Conservation (phyloP, 164 flowering plant genomes). For the Vitis labrusca region DNA sequence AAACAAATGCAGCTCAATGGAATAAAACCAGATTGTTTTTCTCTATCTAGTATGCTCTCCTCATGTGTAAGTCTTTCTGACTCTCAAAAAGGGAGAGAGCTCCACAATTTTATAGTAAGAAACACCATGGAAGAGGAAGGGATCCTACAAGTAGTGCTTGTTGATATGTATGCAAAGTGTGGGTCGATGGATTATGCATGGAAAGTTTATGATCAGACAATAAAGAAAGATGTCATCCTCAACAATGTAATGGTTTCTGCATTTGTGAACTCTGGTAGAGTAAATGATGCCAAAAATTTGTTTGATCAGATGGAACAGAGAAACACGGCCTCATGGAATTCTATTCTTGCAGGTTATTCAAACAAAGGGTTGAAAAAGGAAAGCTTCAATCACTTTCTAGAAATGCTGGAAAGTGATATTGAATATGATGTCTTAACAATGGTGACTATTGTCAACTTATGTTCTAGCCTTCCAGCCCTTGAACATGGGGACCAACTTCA, state of each 20-base stretch:
- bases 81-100: constrained; percentile 14
- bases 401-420: constrained; percentile 15
- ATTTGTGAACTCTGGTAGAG: constrained; percentile 7
- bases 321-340: constrained; percentile 24
- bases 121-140: constrained; percentile 12
- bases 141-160: constrained; percentile 6
- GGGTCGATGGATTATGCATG: constrained; percentile 18
- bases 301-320: constrained; percentile 18
- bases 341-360: constrained; percentile 18
- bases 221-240: constrained; percentile 17
- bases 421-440: constrained; percentile 15
- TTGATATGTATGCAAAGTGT: constrained; percentile 22
- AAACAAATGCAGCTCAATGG: constrained; percentile 17
- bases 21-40: constrained; percentile 20
- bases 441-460: constrained; percentile 10
- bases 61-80: constrained; percentile 6
- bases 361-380: constrained; percentile 1
- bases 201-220: constrained; percentile 4
- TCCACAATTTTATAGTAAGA: constrained; percentile 21
- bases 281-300: constrained; percentile 14
- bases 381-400: constrained; percentile 10
- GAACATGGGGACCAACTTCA: constrained; percentile 20
- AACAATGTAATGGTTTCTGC: constrained; percentile 22
- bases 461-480: constrained; percentile 16
- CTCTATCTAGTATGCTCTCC: constrained; percentile 19